Percentiles rank a stretch among this genome's conserved stretches.
Conservation (phyloP, 2,329 filamentous ascomycete genomes). For the Cordyceps javanica region DNA sequence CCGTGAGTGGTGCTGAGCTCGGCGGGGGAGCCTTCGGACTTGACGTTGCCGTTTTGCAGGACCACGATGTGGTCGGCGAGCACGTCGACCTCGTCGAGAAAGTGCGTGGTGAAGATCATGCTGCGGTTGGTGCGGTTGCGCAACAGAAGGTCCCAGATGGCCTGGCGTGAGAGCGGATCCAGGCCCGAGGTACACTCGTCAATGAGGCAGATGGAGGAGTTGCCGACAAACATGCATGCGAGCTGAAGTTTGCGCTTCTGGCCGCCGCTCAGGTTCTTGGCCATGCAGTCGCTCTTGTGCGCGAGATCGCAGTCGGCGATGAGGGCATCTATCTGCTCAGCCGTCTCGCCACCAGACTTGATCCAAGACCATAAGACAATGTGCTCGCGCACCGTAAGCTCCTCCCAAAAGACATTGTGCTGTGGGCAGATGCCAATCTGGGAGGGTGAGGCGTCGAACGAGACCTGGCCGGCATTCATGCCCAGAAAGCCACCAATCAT, state of each 20-base stretch:
- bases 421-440: slow-evolving; percentile 57
- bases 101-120: slow-evolving; percentile 64
- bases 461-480: slow-evolving; percentile 53
- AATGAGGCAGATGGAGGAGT: slow-evolving; percentile 59
- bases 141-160: slow-evolving; percentile 65
- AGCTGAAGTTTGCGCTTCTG: slow-evolving; percentile 66
- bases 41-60: slow-evolving; percentile 55
- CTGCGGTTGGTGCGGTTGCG: slow-evolving; percentile 55
- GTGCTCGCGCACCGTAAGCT: slow-evolving; percentile 60
- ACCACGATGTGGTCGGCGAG: slow-evolving; percentile 63
- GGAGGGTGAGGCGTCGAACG: slow-evolving; percentile 43
- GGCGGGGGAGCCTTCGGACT: slow-evolving; percentile 56
- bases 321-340: slow-evolving; percentile 42
- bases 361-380: slow-evolving; percentile 56
- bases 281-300: slow-evolving; percentile 48
- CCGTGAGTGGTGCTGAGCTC: slow-evolving; percentile 58
- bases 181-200: slow-evolving; percentile 66
- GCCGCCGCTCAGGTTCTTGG: slow-evolving; percentile 57
- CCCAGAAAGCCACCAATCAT: slow-evolving; percentile 59
- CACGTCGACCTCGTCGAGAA: slow-evolving; percentile 64
- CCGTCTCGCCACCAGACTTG: slow-evolving; percentile 42
- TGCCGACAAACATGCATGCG: slow-evolving; percentile 66
- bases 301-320: slow-evolving; percentile 54
- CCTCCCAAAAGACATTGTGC: slow-evolving; percentile 62
- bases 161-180: slow-evolving; percentile 59